These are phyloP conservation scores for Astrocystis sublimbata DNA, from an alignment of 495 filamentous ascomycete genomes.

Conservation along the genomic window DNA sequence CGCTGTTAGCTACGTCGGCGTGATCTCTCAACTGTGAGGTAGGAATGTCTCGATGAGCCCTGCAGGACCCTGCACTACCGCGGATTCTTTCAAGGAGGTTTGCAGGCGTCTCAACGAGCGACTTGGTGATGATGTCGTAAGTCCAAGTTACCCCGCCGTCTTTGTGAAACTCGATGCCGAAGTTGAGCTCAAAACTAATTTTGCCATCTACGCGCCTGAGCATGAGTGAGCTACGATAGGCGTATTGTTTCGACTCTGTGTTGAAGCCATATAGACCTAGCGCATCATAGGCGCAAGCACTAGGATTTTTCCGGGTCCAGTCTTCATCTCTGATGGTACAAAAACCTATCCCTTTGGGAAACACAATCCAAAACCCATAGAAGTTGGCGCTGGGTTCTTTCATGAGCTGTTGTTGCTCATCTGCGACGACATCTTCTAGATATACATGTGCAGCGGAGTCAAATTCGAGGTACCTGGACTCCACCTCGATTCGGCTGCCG, in stretches of 20 bases:
- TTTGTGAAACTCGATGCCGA: not conserved
- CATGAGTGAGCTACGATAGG: not conserved
- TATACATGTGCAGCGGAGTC: not conserved
- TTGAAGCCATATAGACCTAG: not conserved
- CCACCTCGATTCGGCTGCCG: not conserved
- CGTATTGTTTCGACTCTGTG: too few species aligned
- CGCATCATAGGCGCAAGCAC: not conserved
- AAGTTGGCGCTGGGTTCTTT: not conserved
- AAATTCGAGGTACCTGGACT: not conserved
- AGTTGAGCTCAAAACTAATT: not conserved
- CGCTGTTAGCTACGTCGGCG: not conserved
- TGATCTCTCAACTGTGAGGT: too few species aligned
- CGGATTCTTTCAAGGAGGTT: too few species aligned
- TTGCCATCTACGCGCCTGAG: not conserved
- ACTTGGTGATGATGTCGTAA: too few species aligned
- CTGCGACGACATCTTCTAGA: not conserved
- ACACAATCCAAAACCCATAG: not conserved
- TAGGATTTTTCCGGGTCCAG: not conserved
- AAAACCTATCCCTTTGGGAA: not conserved
- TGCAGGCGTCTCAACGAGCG: too few species aligned
- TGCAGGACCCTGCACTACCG: too few species aligned
- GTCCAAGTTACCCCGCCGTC: not conserved
- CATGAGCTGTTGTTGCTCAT: not conserved
- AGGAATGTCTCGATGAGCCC: too few species aligned
- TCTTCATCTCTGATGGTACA: not conserved